Evolutionary conservation across 768 basidiomycete genomes (phyloP), one percentile per base, ranked within the genome.

Genomic region (Gyrodon lividus): DNA sequence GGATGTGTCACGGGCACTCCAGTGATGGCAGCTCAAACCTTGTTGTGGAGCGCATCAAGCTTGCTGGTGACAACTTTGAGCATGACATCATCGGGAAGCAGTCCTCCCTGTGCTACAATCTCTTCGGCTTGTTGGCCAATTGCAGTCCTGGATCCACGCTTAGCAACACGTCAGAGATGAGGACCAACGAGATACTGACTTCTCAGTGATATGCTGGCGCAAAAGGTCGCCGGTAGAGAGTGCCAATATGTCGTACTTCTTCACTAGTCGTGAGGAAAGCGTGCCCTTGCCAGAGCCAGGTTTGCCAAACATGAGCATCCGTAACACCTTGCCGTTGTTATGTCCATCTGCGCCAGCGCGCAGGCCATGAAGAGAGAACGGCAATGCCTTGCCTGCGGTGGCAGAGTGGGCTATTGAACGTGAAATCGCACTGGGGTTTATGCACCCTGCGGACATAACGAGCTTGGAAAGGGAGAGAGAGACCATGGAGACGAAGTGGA

Each of bases 221-320:
- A 97, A 72, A 34, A 95, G 73, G 66, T 97, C 93, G 8, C 92
- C 93, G 2, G 89, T 88, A 7, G 89, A 92, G 43, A 95, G 70
- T 7, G 84, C 79, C 38, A 86, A 59, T 46, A 95, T 81, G 62
- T 91, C 84, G 65, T 90, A 93, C 67, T 90, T 89, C 56, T 83
- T 78, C 51, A 89, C 82, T 24, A 96, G 78, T 38, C 86, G 79
- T 14, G 79, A 76, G 2, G 87, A 78, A 37, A 94, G 77, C 0
- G 93, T 96, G 30, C 93, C 93, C 73, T 96, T 90, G 50, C 88
- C 88, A 42, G 87, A 81, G 23, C 87, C 87, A 2, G 78, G 80
- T 63, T 82, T 82, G 7, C 80, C 80, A 59, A 82, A 81, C 71
- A 81, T 74, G 53, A 81, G 64, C 77, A 81, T 80, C 10, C 80